These are phyloP conservation scores for Combretum micranthum DNA, from an alignment of 345 rosid genomes.

Conservation along the genomic window DNA sequence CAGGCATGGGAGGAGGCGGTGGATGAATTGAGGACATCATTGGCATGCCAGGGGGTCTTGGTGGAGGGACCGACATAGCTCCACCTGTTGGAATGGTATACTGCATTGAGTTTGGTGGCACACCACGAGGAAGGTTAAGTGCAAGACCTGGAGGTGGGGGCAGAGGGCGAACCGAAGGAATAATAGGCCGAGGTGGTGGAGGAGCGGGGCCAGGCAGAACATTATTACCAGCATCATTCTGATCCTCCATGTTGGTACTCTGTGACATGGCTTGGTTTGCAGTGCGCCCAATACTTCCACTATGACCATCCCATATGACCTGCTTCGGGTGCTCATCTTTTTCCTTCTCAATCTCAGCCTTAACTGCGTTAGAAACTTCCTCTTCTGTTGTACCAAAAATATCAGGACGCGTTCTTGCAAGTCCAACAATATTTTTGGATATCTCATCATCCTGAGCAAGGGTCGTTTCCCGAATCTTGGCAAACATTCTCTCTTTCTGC, in stretches of 20 bases:
- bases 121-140: conserved; percentile 59
- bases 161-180: conserved; percentile 58
- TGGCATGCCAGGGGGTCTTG: conserved; percentile 59
- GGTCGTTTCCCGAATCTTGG: conserved; percentile 85
- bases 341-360: conserved; percentile 90
- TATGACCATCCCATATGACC: conserved; percentile 94
- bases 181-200: conserved; percentile 69
- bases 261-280: conserved; percentile 85
- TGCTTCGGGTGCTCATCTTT: conserved; percentile 91
- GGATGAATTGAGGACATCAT: conserved; percentile 55
- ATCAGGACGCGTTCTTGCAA: conserved; percentile 86
- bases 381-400: conserved; percentile 92
- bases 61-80: conserved; percentile 39
- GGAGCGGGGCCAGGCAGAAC: conserved; percentile 81
- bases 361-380: conserved; percentile 92
- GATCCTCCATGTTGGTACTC: conserved; percentile 50
- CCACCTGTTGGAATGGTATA: conserved; percentile 39
- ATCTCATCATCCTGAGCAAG: conserved; percentile 93
- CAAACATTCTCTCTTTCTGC: conserved; percentile 93
- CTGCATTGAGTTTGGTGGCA: conserved; percentile 46
- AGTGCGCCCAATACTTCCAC: conserved; percentile 87
- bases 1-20: conserved; percentile 54
- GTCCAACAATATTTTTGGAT: conserved; percentile 79
- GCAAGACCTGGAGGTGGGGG: conserved; percentile 86
- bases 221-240: conserved; percentile 34